Percentiles rank a stretch among this genome's conserved stretches.
Evolutionary conservation across 2,329 filamentous ascomycete genomes (phyloP).

Genomic region (Xylariaceae sp.): DNA sequence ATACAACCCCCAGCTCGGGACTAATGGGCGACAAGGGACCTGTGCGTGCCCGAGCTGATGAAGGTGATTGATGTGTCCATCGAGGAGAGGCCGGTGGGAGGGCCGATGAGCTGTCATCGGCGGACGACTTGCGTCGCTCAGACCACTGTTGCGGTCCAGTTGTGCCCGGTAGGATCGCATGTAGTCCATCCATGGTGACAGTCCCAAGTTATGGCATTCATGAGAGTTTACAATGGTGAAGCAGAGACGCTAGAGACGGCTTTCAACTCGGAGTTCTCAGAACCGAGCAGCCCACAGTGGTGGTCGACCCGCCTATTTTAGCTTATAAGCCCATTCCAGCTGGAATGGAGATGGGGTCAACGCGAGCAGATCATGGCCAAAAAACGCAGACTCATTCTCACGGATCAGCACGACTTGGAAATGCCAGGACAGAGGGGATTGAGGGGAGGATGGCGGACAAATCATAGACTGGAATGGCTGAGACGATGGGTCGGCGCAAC

Average conservation of each 20-base stretch:
- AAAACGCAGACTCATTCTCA: slow-evolving; percentile 25
- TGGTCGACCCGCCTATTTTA: slow-evolving; percentile 12
- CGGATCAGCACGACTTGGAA: slow-evolving; percentile 22
- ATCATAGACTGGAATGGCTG: slow-evolving; percentile 26
- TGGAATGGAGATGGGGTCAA: slow-evolving; percentile 14
- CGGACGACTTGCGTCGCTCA: slow-evolving; percentile 44
- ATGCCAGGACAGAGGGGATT: slow-evolving; percentile 12
- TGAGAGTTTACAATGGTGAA: slow-evolving; percentile 18
- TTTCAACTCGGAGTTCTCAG: neutral
- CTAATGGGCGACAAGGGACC: slow-evolving; percentile 55
- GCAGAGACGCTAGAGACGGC: slow-evolving; percentile 9
- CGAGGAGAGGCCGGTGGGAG: slow-evolving; percentile 35
- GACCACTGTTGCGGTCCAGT: slow-evolving; percentile 43
- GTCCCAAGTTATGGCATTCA: slow-evolving; percentile 38
- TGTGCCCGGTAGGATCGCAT: slow-evolving; percentile 41
- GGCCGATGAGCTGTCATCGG: slow-evolving; percentile 40
- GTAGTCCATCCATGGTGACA: slow-evolving; percentile 46
- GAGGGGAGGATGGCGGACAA: slow-evolving; percentile 22
- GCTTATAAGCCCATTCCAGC: slow-evolving; percentile 19
- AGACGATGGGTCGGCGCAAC: slow-evolving; percentile 25
- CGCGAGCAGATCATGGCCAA: slow-evolving; percentile 19
- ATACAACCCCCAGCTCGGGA: slow-evolving; percentile 44
- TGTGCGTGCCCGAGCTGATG: slow-evolving; percentile 36
- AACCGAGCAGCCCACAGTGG: slow-evolving; percentile 7
- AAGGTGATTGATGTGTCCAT: slow-evolving; percentile 32